phyloP scores from a whole-genome alignment of 495 filamentous ascomycete species.

The Penicillium waksmanii region DNA sequence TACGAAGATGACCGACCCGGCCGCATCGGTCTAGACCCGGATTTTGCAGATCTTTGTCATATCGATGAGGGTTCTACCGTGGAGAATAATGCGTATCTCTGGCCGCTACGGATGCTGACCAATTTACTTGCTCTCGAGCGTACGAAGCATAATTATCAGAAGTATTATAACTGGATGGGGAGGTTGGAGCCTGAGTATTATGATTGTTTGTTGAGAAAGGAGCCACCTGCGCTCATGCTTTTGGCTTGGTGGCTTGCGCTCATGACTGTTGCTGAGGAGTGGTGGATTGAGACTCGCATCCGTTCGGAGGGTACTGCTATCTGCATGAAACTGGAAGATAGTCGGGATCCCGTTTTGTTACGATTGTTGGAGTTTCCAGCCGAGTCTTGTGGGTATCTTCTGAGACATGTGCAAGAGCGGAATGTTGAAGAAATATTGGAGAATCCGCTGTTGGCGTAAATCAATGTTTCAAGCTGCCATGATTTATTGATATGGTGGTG shows the following conservation, averaged over 20 bases:
- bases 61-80: slow-evolving; percentile 41
- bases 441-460: background rate
- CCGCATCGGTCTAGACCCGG: slow-evolving; percentile 37
- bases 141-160: slow-evolving; percentile 16
- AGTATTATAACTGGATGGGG: slow-evolving; percentile 41
- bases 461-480: too few relatives aligned
- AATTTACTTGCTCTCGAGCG: slow-evolving; percentile 32
- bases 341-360: slow-evolving; percentile 28
- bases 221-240: slow-evolving; percentile 47
- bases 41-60: slow-evolving; percentile 42
- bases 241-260: slow-evolving; percentile 51
- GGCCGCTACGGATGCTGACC: slow-evolving; percentile 42
- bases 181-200: slow-evolving; percentile 38
- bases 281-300: slow-evolving; percentile 46
- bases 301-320: slow-evolving; percentile 51
- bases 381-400: slow-evolving; percentile 76
- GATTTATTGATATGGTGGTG: too few relatives aligned
- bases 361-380: slow-evolving; percentile 57
- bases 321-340: slow-evolving; percentile 46
- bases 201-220: slow-evolving; percentile 37
- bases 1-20: slow-evolving; percentile 39
- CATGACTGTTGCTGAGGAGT: slow-evolving; percentile 34
- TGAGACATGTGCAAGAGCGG: slow-evolving; percentile 72
- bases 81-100: slow-evolving; percentile 44
- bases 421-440: background rate